These are phyloP conservation scores for Kwoniella mangroviensis DNA, from an alignment of 768 basidiomycete species.

Conservation along the genomic window DNA sequence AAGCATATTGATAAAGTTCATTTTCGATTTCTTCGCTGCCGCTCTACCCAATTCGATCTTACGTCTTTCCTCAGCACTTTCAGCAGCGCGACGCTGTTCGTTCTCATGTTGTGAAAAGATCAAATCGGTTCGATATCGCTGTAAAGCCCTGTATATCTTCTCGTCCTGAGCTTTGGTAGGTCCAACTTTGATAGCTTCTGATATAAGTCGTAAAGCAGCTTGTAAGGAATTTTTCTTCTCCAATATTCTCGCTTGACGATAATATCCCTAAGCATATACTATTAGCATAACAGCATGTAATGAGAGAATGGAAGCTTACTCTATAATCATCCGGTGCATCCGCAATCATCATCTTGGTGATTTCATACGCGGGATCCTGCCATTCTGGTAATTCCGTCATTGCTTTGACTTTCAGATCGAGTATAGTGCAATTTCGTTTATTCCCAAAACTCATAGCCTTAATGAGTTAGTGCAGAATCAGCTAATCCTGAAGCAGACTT, in stretches of 20 bases:
- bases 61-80: background rate
- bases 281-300: background rate
- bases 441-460: slow-evolving; percentile 22
- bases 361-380: slow-evolving; percentile 14
- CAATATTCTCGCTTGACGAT: slow-evolving; percentile 10
- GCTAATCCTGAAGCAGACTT: background rate
- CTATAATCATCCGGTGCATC: slow-evolving; percentile 15
- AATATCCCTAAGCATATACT: slow-evolving; percentile 4
- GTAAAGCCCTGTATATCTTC: background rate
- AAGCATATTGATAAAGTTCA: slow-evolving; percentile 21
- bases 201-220: background rate
- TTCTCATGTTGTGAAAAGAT: slow-evolving; percentile 11
- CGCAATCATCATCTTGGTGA: slow-evolving; percentile 19
- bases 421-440: slow-evolving; percentile 4
- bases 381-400: slow-evolving; percentile 20
- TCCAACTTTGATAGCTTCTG: slow-evolving; percentile 1
- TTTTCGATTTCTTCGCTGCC: background rate
- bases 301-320: slow-evolving; percentile 2
- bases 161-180: slow-evolving; percentile 8
- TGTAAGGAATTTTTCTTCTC: background rate
- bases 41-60: slow-evolving; percentile 7
- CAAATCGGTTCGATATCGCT: slow-evolving; percentile 7
- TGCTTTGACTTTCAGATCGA: slow-evolving; percentile 22
- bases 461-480: background rate
- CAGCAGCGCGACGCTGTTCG: background rate